These are phyloP conservation scores for Termitomyces sp. DNA, from an alignment of 768 basidiomycete genomes.

Conservation along the genomic window DNA sequence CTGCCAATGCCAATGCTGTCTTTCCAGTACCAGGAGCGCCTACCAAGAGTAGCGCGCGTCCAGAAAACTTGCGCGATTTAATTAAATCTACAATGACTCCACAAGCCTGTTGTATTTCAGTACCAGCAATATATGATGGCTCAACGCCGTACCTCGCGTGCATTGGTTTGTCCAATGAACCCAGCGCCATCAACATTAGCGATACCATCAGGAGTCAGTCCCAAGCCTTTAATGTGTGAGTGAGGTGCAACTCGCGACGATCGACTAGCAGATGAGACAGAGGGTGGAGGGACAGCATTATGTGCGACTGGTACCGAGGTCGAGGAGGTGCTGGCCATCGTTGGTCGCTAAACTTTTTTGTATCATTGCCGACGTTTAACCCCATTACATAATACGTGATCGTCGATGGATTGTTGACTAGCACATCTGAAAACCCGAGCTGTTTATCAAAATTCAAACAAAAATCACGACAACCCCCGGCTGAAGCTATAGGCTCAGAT, in stretches of 20 bases:
- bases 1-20: constrained; percentile 92
- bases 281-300: constrained; percentile 68
- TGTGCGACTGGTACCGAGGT: constrained; percentile 56
- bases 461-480: not conserved
- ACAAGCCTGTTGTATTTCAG: constrained; percentile 59
- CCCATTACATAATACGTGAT: not conserved
- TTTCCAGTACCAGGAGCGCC: constrained; percentile 98
- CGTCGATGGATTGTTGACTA: too few relatives aligned
- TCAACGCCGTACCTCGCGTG: constrained; percentile 69
- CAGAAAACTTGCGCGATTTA: constrained; percentile 89
- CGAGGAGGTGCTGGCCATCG: constrained; percentile 30
- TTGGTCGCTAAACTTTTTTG: not conserved
- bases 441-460: not conserved
- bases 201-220: constrained; percentile 77
- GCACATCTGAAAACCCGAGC: too few relatives aligned
- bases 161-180: constrained; percentile 86
- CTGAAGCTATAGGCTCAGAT: too few relatives aligned
- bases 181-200: constrained; percentile 72
- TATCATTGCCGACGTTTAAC: not conserved
- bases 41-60: constrained; percentile 85
- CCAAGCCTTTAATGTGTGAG: constrained; percentile 96
- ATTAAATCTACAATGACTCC: constrained; percentile 87
- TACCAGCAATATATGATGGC: not conserved
- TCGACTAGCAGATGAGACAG: constrained; percentile 52
- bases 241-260: constrained; percentile 85